Base-by-base conservation (phyloP, 805 yeast species). In the Wickerhamiella kurtzmanii region DNA sequence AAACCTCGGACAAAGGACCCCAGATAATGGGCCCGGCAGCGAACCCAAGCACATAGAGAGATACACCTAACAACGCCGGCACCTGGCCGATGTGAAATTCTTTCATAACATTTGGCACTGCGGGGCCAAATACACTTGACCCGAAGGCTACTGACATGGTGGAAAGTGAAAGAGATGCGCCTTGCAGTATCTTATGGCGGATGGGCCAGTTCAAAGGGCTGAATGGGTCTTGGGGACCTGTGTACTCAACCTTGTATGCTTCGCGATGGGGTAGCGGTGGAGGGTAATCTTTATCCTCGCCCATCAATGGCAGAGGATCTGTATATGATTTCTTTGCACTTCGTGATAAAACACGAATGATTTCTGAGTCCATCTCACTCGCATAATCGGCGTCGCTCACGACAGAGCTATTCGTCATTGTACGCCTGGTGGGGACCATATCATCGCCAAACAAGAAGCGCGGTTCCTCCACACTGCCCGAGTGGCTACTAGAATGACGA, bases 11-110 rank as follows among this genome's bases (percentile, higher is more conserved):
- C 35, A 82, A 61, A 3, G 95, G 95, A 21, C 92, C 96, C 86
- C 92, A 88, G 35, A 85, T 58, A 44, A 88, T 69, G 2, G 97
- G 97, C 17, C 96, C 96, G 0, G 85, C 73, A 1, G 96, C 96
- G 64, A 87, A 89, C 9, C 96, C 97, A 38, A 86, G 63, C n/a
- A 88, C 96, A 57, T 76, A 88, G 21, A 87, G 69, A 0, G 96
- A 78, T 8, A 86, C 73, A 48, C 85, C 82, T 42, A 89, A 70
- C 19, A 83, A 73, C 13, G 82, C 80, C n/a, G 79, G 88, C 9
- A 77, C 82, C 4, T 58, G 51, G 38, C 82, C 80, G 43, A 88
- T 77, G 49, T 74, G 74, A 63, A 63, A 88, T 37, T 71, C 64
- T 43, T 53, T 65, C 52, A 73, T 62, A 28, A 86, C 57, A 18